A percentile compares a stretch with the other conserved stretches of the same genome.
Conservation (phyloP, 163 green algal genomes). For the Coccomyxa subellipsoidea region DNA sequence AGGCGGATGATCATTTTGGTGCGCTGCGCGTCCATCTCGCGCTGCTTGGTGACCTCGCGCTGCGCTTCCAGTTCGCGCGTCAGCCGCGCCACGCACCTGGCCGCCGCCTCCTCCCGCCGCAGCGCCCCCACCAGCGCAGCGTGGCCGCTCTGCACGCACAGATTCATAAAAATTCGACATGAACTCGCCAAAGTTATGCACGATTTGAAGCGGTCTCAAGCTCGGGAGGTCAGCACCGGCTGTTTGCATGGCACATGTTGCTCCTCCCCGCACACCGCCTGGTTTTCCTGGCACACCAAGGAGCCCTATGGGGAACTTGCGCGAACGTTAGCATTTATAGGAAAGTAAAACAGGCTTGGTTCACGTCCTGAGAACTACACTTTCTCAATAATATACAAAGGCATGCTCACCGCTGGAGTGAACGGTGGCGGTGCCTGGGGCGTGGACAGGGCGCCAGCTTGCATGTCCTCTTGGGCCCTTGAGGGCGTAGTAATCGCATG, state of each 20-base stretch:
- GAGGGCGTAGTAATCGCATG: background rate
- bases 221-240: too few species aligned
- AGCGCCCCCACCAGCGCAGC: slow-evolving; percentile 34
- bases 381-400: too few species aligned
- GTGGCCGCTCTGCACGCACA: background rate
- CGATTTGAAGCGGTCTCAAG: too few species aligned
- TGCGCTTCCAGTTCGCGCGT: slow-evolving; percentile 30
- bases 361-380: too few species aligned
- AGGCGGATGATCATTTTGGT: slow-evolving; percentile 43
- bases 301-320: too few species aligned
- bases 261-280: too few species aligned
- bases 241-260: too few species aligned
- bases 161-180: too few species aligned
- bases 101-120: slow-evolving; percentile 31
- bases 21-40: slow-evolving; percentile 40
- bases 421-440: background rate
- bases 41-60: slow-evolving; percentile 26
- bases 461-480: background rate
- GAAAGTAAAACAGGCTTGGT: too few species aligned
- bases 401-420: background rate
- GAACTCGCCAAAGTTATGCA: too few species aligned
- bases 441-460: background rate
- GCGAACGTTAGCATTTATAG: too few species aligned
- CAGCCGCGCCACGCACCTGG: slow-evolving; percentile 5
- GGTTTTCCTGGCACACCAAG: too few species aligned